Base-by-base conservation (phyloP, 2,329 filamentous ascomycete species). In the Penicillium sp. region DNA sequence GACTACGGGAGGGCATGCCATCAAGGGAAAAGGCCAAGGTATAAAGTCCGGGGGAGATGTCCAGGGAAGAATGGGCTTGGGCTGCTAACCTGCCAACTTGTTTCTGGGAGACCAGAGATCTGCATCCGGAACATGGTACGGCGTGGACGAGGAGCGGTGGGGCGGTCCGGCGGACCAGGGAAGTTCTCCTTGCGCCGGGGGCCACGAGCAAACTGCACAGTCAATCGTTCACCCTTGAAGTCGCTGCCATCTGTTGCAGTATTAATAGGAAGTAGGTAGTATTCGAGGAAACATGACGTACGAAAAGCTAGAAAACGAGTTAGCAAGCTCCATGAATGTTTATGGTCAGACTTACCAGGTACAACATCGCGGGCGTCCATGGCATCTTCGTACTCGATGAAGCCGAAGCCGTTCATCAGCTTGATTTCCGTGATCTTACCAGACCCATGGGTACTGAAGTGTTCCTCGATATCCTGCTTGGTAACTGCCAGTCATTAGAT, bases 351-450 rank as follows among this genome's bases (percentile, higher is more conserved):
- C 88, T 81, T 86, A 97, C 95, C 93, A 78, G 95, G 95, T 72
- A 99, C 95, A 64, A 99, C 93, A 80, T 99, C 95, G 74, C 93
- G 90, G 67, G 95, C 95, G 81, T 99, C 95, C 90, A 97, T 91
- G 57, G 92, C 87, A 81, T 98, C 95, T 79, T 97, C 96, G 79
- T 98, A 99, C 79, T 99, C 95, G 75, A 99, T 96, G 82, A 99
- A 99, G 76, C 95, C 95, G 75, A 99, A 99, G 72, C 95, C 95
- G 76, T 96, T 98, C 95, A 99, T 99, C 64, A 99, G 87, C 83
- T 99, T 99, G 81, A 99, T 93, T 82, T 99, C 95, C 67, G 90
- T 95, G 75, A 99, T 98, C 77, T 96, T 92, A 77, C 95, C 95
- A 68, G 92, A 93, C 74, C 93, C 95, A 87, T 97, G 92, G 72